Evolutionary conservation across 192 early-diverging fungal species (phyloP).

Genomic region (Coemansia furcata): DNA sequence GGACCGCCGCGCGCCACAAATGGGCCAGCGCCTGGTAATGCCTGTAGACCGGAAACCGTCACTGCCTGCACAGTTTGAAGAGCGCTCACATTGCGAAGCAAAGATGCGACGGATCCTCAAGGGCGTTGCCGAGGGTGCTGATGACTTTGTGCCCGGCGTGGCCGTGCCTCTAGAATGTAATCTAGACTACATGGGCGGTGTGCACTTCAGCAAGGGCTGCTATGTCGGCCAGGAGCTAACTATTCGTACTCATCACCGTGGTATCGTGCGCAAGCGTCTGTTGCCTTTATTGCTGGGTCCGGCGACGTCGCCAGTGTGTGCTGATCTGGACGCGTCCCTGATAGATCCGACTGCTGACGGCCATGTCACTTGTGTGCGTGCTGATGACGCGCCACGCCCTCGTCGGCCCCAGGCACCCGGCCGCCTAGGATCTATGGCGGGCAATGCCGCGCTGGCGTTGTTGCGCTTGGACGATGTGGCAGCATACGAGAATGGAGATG

Average conservation of each 20-base stretch:
- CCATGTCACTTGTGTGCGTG: slow-evolving; percentile 42
- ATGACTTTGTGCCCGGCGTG: slow-evolving; percentile 68
- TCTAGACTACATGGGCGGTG: slow-evolving; percentile 88
- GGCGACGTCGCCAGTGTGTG: slow-evolving; percentile 12
- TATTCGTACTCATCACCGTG: slow-evolving; percentile 93
- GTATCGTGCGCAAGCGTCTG: slow-evolving; percentile 88
- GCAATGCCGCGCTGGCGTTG: slow-evolving; percentile 86
- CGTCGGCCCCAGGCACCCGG: slow-evolving; percentile 58
- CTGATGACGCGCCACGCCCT: slow-evolving; percentile 16
- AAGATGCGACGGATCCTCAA: slow-evolving; percentile 73
- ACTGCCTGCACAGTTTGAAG: slow-evolving; percentile 56
- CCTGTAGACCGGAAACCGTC: slow-evolving; percentile 4
- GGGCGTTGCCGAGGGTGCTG: slow-evolving; percentile 88
- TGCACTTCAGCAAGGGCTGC: slow-evolving; percentile 97
- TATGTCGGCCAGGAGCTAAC: slow-evolving; percentile 99
- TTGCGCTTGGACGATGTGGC: slow-evolving; percentile 76
- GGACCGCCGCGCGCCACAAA: slow-evolving; percentile 57
- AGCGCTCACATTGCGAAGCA: slow-evolving; percentile 61
- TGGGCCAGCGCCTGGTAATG: slow-evolving; percentile 62
- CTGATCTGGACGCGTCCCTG: slow-evolving; percentile 9
- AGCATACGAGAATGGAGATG: neutral
- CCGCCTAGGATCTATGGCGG: slow-evolving; percentile 60
- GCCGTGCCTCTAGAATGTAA: slow-evolving; percentile 90
- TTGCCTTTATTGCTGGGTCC: slow-evolving; percentile 63
- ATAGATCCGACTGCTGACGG: slow-evolving; percentile 6